phyloP scores from a whole-genome alignment of 129 eudicot species.

The Mikania micrantha region DNA sequence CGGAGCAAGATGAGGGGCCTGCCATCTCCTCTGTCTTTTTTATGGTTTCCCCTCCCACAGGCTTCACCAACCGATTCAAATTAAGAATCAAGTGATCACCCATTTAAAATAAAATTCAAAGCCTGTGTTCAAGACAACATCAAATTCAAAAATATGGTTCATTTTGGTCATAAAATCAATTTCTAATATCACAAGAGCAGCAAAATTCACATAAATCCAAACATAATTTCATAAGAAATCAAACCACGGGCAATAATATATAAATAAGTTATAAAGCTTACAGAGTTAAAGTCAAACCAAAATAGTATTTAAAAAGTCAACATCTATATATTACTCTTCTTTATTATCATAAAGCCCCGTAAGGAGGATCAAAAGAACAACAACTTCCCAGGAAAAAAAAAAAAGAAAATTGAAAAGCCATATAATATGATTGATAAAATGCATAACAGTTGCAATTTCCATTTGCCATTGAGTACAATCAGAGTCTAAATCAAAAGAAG shows the following conservation, averaged over 20 bases:
- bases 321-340: not conserved
- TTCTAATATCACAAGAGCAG: not conserved
- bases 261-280: too few species aligned
- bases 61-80: conserved; percentile 48
- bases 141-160: not conserved
- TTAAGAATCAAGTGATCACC: conserved; percentile 51
- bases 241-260: not conserved
- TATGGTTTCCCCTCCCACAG: conserved; percentile 23
- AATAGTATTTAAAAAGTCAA: not conserved
- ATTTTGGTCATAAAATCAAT: not conserved
- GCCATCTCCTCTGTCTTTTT: conserved; percentile 34
- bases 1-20: conserved; percentile 39
- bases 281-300: not conserved
- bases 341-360: not conserved
- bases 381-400: not conserved
- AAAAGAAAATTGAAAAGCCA: not conserved
- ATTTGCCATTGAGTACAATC: not conserved
- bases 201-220: not conserved
- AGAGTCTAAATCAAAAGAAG: not conserved
- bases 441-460: not conserved
- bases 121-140: not conserved
- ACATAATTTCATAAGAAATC: not conserved
- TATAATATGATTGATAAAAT: not conserved
- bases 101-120: conserved; percentile 26
- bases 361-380: not conserved